phyloP scores from a whole-genome alignment of 2,329 filamentous ascomycete species.

The Balansia obtecta region DNA sequence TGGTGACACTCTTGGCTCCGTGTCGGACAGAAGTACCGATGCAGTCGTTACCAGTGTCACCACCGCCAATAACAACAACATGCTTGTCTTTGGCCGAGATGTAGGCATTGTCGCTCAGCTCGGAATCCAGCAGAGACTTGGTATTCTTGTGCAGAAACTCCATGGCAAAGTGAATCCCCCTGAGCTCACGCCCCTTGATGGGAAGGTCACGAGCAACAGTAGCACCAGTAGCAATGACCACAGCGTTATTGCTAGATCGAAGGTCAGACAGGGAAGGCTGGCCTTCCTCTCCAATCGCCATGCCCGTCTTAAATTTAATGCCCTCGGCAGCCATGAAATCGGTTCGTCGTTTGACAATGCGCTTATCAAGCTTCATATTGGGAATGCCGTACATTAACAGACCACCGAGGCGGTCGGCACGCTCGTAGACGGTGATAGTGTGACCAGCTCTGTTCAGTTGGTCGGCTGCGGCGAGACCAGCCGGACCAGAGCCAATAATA shows the following conservation, averaged over 20 bases:
- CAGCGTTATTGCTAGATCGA: constrained; percentile 63
- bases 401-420: constrained; percentile 79
- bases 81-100: constrained; percentile 93
- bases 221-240: constrained; percentile 83
- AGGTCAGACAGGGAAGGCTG: constrained; percentile 53
- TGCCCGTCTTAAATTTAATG: constrained; percentile 66
- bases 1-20: constrained; percentile 88
- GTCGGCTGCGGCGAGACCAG: constrained; percentile 81
- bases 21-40: constrained; percentile 94
- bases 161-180: constrained; percentile 94
- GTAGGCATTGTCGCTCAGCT: constrained; percentile 71
- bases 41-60: constrained; percentile 96
- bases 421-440: constrained; percentile 81
- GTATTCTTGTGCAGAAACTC: constrained; percentile 96
- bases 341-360: constrained; percentile 86
- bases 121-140: constrained; percentile 89
- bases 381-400: constrained; percentile 97
- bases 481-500: constrained; percentile 82
- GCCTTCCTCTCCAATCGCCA: constrained; percentile 64
- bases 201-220: constrained; percentile 88
- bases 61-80: constrained; percentile 92
- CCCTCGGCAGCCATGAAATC: constrained; percentile 92
- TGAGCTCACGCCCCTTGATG: constrained; percentile 75
- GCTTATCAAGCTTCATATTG: constrained; percentile 99
- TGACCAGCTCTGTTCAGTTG: constrained; percentile 92